Evolutionary conservation across 192 early-diverging fungal species (phyloP).

Genomic region (Coemansia sp.): DNA sequence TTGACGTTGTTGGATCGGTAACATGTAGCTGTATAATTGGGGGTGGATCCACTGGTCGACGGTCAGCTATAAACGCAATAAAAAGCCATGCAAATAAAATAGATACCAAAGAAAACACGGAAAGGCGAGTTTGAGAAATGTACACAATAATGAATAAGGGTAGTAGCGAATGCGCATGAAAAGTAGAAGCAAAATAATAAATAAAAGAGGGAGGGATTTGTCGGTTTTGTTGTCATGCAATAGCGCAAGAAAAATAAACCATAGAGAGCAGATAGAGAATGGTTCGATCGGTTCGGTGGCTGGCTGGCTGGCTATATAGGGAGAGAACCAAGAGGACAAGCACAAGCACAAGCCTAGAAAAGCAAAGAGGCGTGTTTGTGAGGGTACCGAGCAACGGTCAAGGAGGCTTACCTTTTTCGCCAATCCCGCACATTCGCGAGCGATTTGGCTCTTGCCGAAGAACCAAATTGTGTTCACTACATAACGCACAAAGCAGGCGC

Average conservation of each 20-base stretch:
- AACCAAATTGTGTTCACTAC: slow-evolving; percentile 60
- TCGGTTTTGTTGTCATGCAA: background rate
- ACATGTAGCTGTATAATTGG: slow-evolving; percentile 57
- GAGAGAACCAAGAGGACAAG: background rate
- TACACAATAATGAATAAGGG: background rate
- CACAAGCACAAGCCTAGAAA: background rate
- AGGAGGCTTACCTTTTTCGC: slow-evolving; percentile 78
- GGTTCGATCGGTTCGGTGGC: background rate
- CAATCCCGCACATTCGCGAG: slow-evolving; percentile 90
- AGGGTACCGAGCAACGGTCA: slow-evolving; percentile 2
- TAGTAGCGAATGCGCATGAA: background rate
- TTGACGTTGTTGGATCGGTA: slow-evolving; percentile 37
- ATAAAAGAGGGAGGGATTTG: slow-evolving; percentile 3
- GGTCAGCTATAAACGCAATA: slow-evolving; percentile 39
- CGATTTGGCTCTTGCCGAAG: slow-evolving; percentile 87
- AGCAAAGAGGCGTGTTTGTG: background rate
- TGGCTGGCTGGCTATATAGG: background rate
- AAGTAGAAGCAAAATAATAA: background rate
- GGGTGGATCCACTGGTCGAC: slow-evolving; percentile 56
- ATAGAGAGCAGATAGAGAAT: background rate
- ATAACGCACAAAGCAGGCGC: background rate
- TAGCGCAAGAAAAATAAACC: background rate
- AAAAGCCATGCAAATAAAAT: background rate
- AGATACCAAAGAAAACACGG: background rate
- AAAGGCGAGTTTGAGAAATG: background rate